These are phyloP conservation scores for Aspergillus indologenus DNA, from an alignment of 495 filamentous ascomycete genomes.

Conservation along the genomic window DNA sequence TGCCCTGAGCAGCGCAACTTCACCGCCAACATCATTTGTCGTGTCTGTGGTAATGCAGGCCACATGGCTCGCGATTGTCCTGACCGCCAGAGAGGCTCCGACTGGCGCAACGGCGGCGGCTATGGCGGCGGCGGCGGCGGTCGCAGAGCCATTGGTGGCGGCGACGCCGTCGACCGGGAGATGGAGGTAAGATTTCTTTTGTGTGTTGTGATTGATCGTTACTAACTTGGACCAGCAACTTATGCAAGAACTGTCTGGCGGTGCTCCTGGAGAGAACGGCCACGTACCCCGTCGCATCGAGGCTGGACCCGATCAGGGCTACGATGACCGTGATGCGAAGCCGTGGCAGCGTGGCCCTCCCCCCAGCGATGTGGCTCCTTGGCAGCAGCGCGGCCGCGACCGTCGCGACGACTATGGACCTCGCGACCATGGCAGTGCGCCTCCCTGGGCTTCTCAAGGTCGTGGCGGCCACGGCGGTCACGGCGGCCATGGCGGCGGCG, in stretches of 20 bases:
- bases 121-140: conserved; percentile 33
- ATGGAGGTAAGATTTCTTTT: conserved; percentile 68
- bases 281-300: conserved; percentile 80
- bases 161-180: conserved; percentile 88
- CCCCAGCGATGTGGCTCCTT: conserved; percentile 81
- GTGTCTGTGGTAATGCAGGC: conserved; percentile 91
- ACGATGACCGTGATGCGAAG: conserved; percentile 60
- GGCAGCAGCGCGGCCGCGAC: conserved; percentile 60
- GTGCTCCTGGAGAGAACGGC: conserved; percentile 57
- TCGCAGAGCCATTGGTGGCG: conserved; percentile 66
- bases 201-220: background rate
- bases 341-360: conserved; percentile 84
- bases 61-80: conserved; percentile 95
- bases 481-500: conserved; percentile 36
- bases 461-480: conserved; percentile 34
- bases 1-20: conserved; percentile 97
- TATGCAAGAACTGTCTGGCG: conserved; percentile 93
- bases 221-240: conserved; percentile 68
- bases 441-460: conserved; percentile 54
- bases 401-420: conserved; percentile 53
- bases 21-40: conserved; percentile 98
- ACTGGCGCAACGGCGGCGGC: conserved; percentile 79
- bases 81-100: conserved; percentile 81
- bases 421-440: conserved; percentile 41
- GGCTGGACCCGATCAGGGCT: conserved; percentile 64